A percentile compares a stretch with the other conserved stretches of the same genome.
phyloP scores from a whole-genome alignment of 148 eudicot species.

The Vaccinium darrowii region DNA sequence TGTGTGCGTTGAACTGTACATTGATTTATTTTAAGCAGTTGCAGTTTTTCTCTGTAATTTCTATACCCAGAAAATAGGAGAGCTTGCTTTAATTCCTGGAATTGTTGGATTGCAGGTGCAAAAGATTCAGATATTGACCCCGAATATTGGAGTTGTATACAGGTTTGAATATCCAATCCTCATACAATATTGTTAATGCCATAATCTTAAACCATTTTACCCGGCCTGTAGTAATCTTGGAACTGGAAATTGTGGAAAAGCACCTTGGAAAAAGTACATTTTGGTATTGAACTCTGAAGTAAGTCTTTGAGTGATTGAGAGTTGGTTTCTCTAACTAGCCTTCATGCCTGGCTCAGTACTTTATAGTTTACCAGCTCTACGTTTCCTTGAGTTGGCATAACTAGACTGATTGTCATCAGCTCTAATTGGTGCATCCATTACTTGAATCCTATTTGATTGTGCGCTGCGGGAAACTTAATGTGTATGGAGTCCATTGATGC shows the following conservation, averaged over 20 bases:
- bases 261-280: not conserved
- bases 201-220: not conserved
- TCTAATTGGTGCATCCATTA: not conserved
- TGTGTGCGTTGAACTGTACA: no score
- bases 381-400: not conserved
- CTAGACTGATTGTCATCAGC: not conserved
- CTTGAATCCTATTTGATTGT: not conserved
- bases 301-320: not conserved
- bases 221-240: not conserved
- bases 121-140: slow-evolving; percentile 92
- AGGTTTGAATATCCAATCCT: slow-evolving; percentile 45
- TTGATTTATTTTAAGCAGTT: not conserved
- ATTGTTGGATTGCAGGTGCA: slow-evolving; percentile 60
- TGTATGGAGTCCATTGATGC: not conserved
- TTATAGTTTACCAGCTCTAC: not conserved
- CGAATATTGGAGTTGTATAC: slow-evolving; percentile 97
- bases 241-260: not conserved
- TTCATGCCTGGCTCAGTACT: not conserved
- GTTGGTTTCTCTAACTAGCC: not conserved
- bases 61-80: not conserved
- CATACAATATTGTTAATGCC: not conserved
- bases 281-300: not conserved
- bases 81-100: not conserved
- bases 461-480: not conserved
- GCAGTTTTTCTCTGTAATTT: not conserved